A percentile compares a stretch with the other conserved stretches of the same genome.
Evolutionary conservation across 108 stramenopile genomes (phyloP).

Genomic region (Skeletonema grethae): DNA sequence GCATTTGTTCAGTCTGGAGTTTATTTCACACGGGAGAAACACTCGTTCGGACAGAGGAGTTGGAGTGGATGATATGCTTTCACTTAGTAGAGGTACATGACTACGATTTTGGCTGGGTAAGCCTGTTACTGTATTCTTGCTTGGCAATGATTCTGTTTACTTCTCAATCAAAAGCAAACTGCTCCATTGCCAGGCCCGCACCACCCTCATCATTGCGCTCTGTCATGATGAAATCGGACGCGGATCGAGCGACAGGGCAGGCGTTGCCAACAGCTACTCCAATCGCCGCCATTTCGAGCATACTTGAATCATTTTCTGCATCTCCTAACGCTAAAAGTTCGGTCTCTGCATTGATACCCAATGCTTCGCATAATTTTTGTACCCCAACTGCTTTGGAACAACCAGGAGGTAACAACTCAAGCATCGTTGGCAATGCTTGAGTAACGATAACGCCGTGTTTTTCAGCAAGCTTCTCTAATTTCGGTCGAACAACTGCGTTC

Average conservation of each 20-base stretch:
- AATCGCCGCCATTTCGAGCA: slow-evolving; percentile 77
- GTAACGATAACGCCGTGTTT: slow-evolving; percentile 65
- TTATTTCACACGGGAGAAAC: no score
- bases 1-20: no score
- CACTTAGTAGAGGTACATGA: no score
- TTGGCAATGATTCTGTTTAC: no score
- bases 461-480: slow-evolving; percentile 67
- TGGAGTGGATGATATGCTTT: no score
- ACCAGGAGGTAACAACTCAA: slow-evolving; percentile 88
- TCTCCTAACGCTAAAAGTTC: slow-evolving; percentile 89
- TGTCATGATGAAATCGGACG: slow-evolving; percentile 78
- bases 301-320: slow-evolving; percentile 92
- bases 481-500: slow-evolving; percentile 56
- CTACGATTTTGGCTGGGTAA: no score
- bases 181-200: slow-evolving; percentile 87
- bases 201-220: slow-evolving; percentile 88
- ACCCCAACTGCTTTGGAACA: slow-evolving; percentile 91
- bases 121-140: no score
- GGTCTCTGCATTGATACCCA: slow-evolving; percentile 65
- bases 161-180: slow-evolving; percentile 44
- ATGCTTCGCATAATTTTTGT: slow-evolving; percentile 68
- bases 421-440: slow-evolving; percentile 89
- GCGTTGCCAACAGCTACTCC: slow-evolving; percentile 92
- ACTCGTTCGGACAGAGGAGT: no score
- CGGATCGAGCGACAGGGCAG: slow-evolving; percentile 64